These are phyloP conservation scores for Cladosporium phlei DNA, from an alignment of 2,329 filamentous ascomycete genomes.

Conservation along the genomic window DNA sequence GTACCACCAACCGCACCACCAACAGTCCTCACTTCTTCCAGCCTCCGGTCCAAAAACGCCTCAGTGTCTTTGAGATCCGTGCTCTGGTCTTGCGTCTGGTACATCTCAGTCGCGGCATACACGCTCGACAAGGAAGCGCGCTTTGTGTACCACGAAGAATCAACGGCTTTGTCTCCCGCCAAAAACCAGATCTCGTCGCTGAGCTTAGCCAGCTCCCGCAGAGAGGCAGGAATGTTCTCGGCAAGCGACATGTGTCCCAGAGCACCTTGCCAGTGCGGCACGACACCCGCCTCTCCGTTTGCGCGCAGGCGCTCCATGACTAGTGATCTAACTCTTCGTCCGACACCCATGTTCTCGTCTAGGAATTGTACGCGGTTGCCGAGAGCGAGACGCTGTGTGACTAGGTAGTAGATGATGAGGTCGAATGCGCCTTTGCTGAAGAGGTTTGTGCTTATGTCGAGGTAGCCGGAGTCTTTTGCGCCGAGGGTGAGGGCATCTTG, in stretches of 20 bases:
- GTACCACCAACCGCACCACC: constrained; percentile 60
- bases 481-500: constrained; percentile 67
- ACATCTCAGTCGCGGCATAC: constrained; percentile 74
- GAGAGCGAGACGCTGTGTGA: constrained; percentile 60
- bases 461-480: constrained; percentile 77
- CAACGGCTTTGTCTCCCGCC: constrained; percentile 74
- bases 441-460: constrained; percentile 78
- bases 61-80: constrained; percentile 70
- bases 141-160: constrained; percentile 83
- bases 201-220: constrained; percentile 73
- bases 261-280: constrained; percentile 83
- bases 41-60: constrained; percentile 69
- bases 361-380: constrained; percentile 44
- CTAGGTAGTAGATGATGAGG: constrained; percentile 73
- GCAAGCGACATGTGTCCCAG: constrained; percentile 87
- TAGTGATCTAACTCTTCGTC: constrained; percentile 63
- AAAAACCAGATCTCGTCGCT: constrained; percentile 92
- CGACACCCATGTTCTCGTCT: constrained; percentile 42
- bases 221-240: constrained; percentile 66
- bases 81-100: constrained; percentile 86
- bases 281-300: constrained; percentile 59
- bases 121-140: constrained; percentile 58
- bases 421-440: constrained; percentile 76
- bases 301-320: constrained; percentile 71
- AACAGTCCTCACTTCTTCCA: constrained; percentile 63